These are phyloP conservation scores for Fraxinus quadrangulata DNA, from an alignment of 257 asterid genomes.

Conservation along the genomic window DNA sequence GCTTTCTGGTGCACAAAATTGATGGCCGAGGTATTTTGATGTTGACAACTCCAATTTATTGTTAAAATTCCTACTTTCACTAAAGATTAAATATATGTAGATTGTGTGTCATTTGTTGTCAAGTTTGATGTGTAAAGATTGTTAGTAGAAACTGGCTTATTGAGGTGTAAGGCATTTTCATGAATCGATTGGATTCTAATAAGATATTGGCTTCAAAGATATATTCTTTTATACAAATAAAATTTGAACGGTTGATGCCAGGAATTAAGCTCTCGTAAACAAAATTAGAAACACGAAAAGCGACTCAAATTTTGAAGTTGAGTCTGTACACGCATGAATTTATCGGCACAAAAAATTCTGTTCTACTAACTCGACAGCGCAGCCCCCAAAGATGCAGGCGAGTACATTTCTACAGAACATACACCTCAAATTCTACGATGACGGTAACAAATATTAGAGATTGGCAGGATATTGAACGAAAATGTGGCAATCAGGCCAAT, in stretches of 20 bases:
- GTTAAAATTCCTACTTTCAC: constrained; percentile 1
- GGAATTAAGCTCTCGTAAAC: too few relatives aligned
- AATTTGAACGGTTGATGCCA: not conserved
- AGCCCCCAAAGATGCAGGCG: not conserved
- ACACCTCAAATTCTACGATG: not conserved
- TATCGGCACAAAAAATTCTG: not conserved
- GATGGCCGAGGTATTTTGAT: constrained; percentile 3
- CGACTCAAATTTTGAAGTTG: too few relatives aligned
- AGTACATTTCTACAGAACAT: not conserved
- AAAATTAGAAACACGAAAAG: too few relatives aligned
- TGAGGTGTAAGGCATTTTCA: not conserved
- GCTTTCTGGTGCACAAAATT: constrained; percentile 26
- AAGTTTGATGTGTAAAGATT: constrained; percentile 27
- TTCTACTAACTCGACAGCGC: not conserved
- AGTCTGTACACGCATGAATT: not conserved
- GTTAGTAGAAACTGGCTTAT: constrained; percentile 6
- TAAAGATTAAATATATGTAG: not conserved
- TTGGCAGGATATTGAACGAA: not conserved
- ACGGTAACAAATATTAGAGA: not conserved
- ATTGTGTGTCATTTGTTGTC: constrained; percentile 8
- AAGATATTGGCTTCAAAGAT: not conserved
- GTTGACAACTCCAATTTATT: not conserved
- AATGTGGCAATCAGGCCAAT: not conserved
- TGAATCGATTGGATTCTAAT: not conserved
- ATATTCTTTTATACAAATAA: not conserved